These are phyloP conservation scores for Paecilomyces dactylethromorphus DNA, from an alignment of 2,329 filamentous ascomycete species.

Conservation along the genomic window DNA sequence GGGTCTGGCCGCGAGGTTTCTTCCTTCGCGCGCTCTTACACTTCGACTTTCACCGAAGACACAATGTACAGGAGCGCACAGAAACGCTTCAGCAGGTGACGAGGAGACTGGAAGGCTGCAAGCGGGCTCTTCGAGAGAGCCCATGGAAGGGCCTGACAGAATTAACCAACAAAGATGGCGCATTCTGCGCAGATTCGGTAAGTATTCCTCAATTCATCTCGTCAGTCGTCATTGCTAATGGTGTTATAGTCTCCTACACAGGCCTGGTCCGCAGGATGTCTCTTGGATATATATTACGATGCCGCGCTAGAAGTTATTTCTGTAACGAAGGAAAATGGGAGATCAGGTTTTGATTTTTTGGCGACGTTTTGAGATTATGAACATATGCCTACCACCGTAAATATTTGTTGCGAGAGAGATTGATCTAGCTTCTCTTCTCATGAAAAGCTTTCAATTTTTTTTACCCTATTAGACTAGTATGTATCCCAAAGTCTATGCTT, in stretches of 20 bases:
- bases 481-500: neutral
- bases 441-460: neutral
- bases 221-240: conserved; percentile 1
- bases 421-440: neutral
- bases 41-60: conserved; percentile 74
- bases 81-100: conserved; percentile 96
- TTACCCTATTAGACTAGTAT: neutral
- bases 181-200: conserved; percentile 82
- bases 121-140: conserved; percentile 71
- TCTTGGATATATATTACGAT: conserved; percentile 96
- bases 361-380: neutral
- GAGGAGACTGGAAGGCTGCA: conserved; percentile 71
- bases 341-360: neutral
- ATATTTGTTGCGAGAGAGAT: neutral
- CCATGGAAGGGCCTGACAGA: conserved; percentile 89
- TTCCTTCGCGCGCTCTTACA: conserved; percentile 87
- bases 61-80: conserved; percentile 59
- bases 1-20: conserved; percentile 96
- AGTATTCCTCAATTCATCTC: conserved; percentile 16
- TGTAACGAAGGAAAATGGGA: neutral
- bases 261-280: conserved; percentile 89
- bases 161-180: conserved; percentile 83
- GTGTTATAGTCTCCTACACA: conserved; percentile 73
- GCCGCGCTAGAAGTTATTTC: conserved; percentile 46
- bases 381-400: neutral